A percentile compares a stretch with the other conserved stretches of the same genome.
These are phyloP conservation scores for Calonectria crousiana DNA, from an alignment of 2,329 filamentous ascomycete species.

Conservation along the genomic window DNA sequence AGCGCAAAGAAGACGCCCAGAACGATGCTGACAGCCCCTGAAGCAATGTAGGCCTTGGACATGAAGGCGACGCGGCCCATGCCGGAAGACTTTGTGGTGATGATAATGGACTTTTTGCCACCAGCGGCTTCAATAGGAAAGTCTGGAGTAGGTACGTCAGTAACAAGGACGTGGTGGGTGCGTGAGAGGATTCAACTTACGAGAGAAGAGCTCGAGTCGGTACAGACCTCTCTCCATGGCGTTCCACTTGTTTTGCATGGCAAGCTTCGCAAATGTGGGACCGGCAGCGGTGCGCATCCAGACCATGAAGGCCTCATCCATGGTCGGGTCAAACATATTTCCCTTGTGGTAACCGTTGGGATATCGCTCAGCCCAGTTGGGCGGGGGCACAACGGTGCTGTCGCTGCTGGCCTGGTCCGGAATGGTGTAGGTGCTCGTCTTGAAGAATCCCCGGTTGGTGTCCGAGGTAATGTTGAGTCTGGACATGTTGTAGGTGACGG, in stretches of 20 bases:
- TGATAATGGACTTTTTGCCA: conserved; percentile 4
- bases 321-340: background rate
- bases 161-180: background rate
- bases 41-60: background rate
- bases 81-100: background rate
- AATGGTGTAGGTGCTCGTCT: background rate
- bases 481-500: conserved; percentile 3
- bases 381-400: background rate
- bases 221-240: background rate
- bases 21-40: background rate
- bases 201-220: background rate
- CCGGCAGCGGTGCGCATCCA: conserved; percentile 1
- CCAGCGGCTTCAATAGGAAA: background rate
- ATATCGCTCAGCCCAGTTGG: conserved; percentile 1
- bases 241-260: background rate
- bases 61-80: background rate
- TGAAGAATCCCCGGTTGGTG: background rate
- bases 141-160: background rate
- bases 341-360: background rate
- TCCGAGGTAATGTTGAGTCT: background rate
- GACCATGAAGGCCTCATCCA: background rate
- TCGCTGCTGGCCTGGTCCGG: background rate
- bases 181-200: background rate
- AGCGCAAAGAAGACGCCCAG: background rate
- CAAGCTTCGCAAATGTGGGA: background rate